Evolutionary conservation across 148 eudicot genomes (phyloP).

Genomic region (Silene conica): DNA sequence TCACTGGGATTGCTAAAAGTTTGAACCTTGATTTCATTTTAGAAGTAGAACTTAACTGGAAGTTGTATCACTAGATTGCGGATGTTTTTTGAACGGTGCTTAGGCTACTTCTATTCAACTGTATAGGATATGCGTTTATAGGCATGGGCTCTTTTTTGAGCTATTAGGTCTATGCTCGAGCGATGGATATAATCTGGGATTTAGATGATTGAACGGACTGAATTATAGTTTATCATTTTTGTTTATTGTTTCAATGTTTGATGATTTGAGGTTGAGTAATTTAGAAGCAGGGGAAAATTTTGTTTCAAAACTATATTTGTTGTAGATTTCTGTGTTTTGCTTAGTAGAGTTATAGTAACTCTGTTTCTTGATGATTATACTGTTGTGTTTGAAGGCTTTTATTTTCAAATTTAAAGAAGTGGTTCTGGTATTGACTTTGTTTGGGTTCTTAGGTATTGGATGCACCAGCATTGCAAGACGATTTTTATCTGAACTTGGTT

Average conservation of each 20-base stretch:
- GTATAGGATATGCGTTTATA: background rate
- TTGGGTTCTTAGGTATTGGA: constrained; percentile 61
- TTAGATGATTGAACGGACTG: background rate
- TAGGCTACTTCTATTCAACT: no score
- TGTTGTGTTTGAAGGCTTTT: background rate
- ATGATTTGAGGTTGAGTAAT: background rate
- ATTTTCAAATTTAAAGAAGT: background rate
- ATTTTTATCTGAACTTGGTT: constrained; percentile 86
- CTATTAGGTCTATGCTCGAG: background rate
- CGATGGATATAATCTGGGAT: background rate
- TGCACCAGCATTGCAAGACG: constrained; percentile 96
- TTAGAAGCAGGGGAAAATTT: background rate
- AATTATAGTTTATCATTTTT: background rate
- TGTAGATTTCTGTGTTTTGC: background rate
- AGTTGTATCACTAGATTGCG: no score
- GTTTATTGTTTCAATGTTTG: background rate
- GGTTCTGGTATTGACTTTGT: background rate
- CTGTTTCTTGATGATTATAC: background rate
- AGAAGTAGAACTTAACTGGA: no score
- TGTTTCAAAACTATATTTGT: background rate
- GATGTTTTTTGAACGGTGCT: no score
- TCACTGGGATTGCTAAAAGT: no score
- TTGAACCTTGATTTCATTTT: no score
- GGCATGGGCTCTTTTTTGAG: background rate
- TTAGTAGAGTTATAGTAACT: background rate